A percentile compares a stretch with the other conserved stretches of the same genome.
Evolutionary conservation across 305 asterid genomes (phyloP).

Genomic region (Ajuga reptans): DNA sequence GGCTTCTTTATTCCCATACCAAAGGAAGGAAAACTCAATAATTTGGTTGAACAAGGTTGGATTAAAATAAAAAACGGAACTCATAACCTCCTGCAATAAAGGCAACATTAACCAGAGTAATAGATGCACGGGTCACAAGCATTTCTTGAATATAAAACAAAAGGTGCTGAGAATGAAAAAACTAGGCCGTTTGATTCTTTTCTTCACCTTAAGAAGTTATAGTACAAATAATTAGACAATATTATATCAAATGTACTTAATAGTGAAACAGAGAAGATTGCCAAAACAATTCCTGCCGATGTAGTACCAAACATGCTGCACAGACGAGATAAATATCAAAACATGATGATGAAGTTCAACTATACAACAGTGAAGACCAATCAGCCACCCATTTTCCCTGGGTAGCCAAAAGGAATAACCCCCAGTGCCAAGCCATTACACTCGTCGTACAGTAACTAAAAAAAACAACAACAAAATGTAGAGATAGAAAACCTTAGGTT

Average conservation of each 20-base stretch:
- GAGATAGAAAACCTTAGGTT: constrained; percentile 52
- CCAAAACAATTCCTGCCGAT: not conserved
- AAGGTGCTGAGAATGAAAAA: not conserved
- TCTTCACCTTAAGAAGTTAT: not conserved
- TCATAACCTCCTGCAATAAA: not conserved
- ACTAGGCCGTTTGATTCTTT: not conserved
- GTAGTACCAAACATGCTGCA: not conserved
- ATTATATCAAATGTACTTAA: not conserved
- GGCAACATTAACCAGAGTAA: not conserved
- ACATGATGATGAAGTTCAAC: constrained; percentile 1
- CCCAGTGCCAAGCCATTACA: not conserved
- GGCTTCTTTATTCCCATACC: constrained; percentile 1
- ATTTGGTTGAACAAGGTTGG: not conserved
- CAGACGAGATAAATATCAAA: not conserved
- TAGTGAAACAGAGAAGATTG: not conserved
- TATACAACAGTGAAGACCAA: not conserved
- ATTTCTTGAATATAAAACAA: not conserved
- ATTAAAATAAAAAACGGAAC: not conserved
- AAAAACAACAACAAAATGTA: not conserved
- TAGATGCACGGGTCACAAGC: not conserved
- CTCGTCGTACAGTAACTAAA: constrained; percentile 10
- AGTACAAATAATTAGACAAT: constrained; percentile 5
- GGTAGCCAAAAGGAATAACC: not conserved
- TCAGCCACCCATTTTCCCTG: constrained; percentile 21
- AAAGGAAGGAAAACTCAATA: not conserved